A percentile compares a stretch with the other conserved stretches of the same genome.
Conservation (phyloP, 1,139 yeast species). For the Pichia sp. region DNA sequence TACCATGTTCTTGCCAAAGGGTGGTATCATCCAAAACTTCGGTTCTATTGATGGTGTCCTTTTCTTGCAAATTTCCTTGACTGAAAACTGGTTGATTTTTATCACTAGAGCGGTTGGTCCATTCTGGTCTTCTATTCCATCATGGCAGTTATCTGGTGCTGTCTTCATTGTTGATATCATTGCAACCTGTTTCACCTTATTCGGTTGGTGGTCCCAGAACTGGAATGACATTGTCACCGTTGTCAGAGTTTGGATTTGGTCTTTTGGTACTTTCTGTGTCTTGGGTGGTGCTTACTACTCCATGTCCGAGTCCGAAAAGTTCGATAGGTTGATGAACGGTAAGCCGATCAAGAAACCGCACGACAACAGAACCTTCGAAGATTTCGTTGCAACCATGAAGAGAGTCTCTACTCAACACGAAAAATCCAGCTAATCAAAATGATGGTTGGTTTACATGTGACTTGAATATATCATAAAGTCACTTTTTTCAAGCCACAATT, state of each 20-base stretch:
- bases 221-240: constrained; percentile 95
- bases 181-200: constrained; percentile 85
- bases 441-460: background rate
- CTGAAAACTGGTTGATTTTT: constrained; percentile 96
- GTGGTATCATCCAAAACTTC: constrained; percentile 92
- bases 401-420: constrained; percentile 98
- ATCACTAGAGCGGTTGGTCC: constrained; percentile 94
- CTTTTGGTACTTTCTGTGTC: constrained; percentile 93
- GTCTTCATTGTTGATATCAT: constrained; percentile 81
- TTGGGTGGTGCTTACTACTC: constrained; percentile 95
- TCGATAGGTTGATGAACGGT: constrained; percentile 94
- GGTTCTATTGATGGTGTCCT: constrained; percentile 89
- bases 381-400: constrained; percentile 94
- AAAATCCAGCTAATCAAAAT: constrained; percentile 40
- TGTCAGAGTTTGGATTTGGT: constrained; percentile 90
- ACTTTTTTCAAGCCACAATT: background rate
- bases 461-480: background rate
- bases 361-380: constrained; percentile 81
- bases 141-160: constrained; percentile 95
- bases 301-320: constrained; percentile 81
- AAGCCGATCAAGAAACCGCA: constrained; percentile 62
- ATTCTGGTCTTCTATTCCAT: constrained; percentile 89
- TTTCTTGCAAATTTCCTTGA: constrained; percentile 86
- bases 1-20: constrained; percentile 78
- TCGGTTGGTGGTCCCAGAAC: constrained; percentile 98